These are phyloP conservation scores for Triadica sebifera DNA, from an alignment of 345 rosid genomes.

Conservation along the genomic window DNA sequence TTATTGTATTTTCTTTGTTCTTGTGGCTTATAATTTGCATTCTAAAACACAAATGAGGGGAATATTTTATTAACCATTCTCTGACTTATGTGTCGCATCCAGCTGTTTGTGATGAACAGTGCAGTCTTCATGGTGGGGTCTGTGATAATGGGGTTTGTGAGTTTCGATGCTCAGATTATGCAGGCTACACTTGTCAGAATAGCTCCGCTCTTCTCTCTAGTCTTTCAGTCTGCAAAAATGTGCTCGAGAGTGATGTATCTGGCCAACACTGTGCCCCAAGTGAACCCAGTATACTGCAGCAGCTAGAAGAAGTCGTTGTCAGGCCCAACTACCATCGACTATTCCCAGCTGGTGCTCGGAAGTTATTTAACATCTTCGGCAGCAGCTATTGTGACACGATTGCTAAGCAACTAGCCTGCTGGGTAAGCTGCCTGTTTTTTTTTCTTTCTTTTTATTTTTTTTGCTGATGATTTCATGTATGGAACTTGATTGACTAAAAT, in stretches of 20 bases:
- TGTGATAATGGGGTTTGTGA: conserved; percentile 99
- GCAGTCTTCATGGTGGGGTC: conserved; percentile 99
- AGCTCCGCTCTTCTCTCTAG: conserved; percentile 80
- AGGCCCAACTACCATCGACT: conserved; percentile 90
- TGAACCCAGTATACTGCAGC: conserved; percentile 87
- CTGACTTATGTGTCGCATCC: conserved; percentile 28
- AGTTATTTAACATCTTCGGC: conserved; percentile 73
- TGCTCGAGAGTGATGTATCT: conserved; percentile 63
- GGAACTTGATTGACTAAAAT: neutral
- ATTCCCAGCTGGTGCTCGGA: conserved; percentile 83
- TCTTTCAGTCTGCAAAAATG: conserved; percentile 81
- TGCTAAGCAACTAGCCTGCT: conserved; percentile 92
- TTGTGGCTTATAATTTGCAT: neutral
- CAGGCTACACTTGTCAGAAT: conserved; percentile 96
- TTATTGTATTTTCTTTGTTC: neutral
- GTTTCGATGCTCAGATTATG: conserved; percentile 98
- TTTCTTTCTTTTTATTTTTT: no score
- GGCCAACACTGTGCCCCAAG: conserved; percentile 97
- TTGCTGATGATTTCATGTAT: no score
- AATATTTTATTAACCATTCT: neutral
- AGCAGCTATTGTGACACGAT: conserved; percentile 80
- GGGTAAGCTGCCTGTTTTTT: conserved; percentile 47
- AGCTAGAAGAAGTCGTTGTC: conserved; percentile 95
- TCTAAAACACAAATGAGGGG: neutral
- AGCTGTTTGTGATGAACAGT: conserved; percentile 97